Evolutionary conservation across 768 basidiomycete species (phyloP).

Genomic region (Pisolithus tinctorius): DNA sequence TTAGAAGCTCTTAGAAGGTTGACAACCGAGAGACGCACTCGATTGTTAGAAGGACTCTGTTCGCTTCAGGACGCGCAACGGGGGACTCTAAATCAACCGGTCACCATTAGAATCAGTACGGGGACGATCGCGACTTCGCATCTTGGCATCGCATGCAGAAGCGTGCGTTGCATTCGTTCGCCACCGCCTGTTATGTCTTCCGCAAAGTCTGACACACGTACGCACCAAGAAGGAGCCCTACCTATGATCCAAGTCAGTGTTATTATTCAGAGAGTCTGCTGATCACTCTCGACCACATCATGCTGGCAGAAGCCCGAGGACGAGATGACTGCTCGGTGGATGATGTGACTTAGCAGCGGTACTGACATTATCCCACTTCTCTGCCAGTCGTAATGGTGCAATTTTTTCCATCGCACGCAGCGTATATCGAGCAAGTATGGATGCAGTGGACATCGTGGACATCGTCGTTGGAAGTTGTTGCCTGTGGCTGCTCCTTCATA

Average conservation of each 20-base stretch:
- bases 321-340: no score
- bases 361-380: conserved; percentile 92
- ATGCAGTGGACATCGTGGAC: neutral
- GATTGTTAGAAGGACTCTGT: conserved; percentile 57
- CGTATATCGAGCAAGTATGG: conserved; percentile 35
- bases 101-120: no score
- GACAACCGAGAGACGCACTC: conserved; percentile 38
- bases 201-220: conserved; percentile 3
- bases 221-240: conserved; percentile 68
- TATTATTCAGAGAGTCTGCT: neutral
- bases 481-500: no score
- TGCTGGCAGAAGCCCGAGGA: no score
- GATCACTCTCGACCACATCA: no score
- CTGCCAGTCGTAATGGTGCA: conserved; percentile 81
- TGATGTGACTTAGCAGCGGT: neutral
- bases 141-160: neutral
- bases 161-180: neutral
- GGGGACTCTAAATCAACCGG: conserved; percentile 43
- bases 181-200: neutral
- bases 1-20: neutral
- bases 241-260: conserved; percentile 33
- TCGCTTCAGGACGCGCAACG: conserved; percentile 37
- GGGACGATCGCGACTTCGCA: no score
- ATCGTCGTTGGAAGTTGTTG: neutral
- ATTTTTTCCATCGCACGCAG: conserved; percentile 73